A percentile compares a stretch with the other conserved stretches of the same genome.
Evolutionary conservation across 2,329 filamentous ascomycete genomes (phyloP).

Genomic region (Xylariaceae sp.): DNA sequence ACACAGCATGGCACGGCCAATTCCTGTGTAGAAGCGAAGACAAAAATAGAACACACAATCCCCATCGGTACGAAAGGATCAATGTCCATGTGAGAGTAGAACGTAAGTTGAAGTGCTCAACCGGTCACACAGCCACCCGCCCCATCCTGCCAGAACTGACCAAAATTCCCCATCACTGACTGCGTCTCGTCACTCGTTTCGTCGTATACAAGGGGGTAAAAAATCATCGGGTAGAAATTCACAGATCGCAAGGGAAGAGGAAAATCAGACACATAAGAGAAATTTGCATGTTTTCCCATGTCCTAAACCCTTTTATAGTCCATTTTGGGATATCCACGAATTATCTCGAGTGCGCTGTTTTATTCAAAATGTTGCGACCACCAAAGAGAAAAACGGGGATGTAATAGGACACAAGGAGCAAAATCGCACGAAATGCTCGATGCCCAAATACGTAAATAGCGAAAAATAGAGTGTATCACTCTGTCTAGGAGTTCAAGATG

Average conservation of each 20-base stretch:
- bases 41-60: slow-evolving; percentile 32
- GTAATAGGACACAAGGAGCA: slow-evolving; percentile 4
- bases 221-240: slow-evolving; percentile 6
- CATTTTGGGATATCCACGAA: slow-evolving; percentile 27
- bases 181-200: slow-evolving; percentile 29
- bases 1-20: slow-evolving; percentile 39
- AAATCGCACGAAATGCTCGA: slow-evolving; percentile 16
- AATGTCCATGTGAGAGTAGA: slow-evolving; percentile 25
- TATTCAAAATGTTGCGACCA: slow-evolving; percentile 9
- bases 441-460: slow-evolving; percentile 16
- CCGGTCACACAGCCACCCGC: slow-evolving; percentile 20
- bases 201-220: slow-evolving; percentile 36
- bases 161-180: slow-evolving; percentile 15
- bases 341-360: slow-evolving; percentile 4
- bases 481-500: not conserved
- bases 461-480: not conserved
- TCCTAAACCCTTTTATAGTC: slow-evolving; percentile 12
- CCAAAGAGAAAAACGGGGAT: slow-evolving; percentile 1
- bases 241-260: slow-evolving; percentile 8
- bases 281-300: slow-evolving; percentile 9
- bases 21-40: slow-evolving; percentile 34
- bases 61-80: slow-evolving; percentile 14
- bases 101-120: slow-evolving; percentile 21
- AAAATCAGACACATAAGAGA: slow-evolving; percentile 23
- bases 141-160: slow-evolving; percentile 9